Evolutionary conservation across 495 filamentous ascomycete species (phyloP).

Genomic region (Amphirosellinia nigrospora): DNA sequence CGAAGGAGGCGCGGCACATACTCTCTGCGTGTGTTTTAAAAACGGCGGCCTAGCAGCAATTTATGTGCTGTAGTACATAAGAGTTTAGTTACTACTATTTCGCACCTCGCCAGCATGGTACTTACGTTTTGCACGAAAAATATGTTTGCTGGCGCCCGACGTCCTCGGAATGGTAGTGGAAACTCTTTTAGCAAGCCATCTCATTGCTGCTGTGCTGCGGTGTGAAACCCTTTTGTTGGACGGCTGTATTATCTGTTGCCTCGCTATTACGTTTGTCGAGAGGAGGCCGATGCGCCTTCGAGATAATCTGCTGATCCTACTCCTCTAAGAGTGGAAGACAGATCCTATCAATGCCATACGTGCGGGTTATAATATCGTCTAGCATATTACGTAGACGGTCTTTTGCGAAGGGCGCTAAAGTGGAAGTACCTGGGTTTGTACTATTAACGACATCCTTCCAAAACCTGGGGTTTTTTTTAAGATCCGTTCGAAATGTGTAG

Average conservation of each 20-base stretch:
- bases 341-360: conserved; percentile 44
- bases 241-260: background rate
- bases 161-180: background rate
- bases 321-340: conserved; percentile 49
- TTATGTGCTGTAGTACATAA: background rate
- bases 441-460: background rate
- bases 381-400: background rate
- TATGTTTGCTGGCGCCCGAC: background rate
- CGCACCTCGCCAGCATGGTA: background rate
- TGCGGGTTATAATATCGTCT: background rate
- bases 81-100: background rate
- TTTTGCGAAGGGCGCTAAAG: background rate
- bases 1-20: background rate
- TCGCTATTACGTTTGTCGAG: conserved; percentile 48
- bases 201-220: background rate
- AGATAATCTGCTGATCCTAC: conserved; percentile 49
- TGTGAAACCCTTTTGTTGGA: background rate
- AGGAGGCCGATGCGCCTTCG: conserved; percentile 50
- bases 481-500: background rate
- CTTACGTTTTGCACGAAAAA: background rate
- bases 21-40: background rate
- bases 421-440: too few relatives aligned
- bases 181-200: background rate
- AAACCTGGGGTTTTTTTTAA: background rate
- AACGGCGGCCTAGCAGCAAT: background rate